Evolutionary conservation across 2,329 filamentous ascomycete species (phyloP).

Genomic region (Lachnellula subtilissima): DNA sequence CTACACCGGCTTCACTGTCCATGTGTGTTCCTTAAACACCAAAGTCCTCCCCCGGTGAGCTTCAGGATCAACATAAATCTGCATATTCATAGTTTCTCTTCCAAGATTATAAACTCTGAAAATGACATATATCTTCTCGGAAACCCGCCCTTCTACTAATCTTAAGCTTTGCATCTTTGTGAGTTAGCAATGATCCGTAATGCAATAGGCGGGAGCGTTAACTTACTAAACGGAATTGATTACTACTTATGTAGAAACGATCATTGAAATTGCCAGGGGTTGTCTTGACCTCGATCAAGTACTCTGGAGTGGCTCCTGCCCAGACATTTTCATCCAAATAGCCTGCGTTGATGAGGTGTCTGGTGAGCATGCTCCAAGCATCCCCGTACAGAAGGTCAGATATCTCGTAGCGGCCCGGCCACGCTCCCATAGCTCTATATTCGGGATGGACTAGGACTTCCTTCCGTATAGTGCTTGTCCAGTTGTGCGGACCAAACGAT

Average conservation of each 20-base stretch:
- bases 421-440: constrained; percentile 41
- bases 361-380: constrained; percentile 31
- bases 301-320: constrained; percentile 32
- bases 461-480: constrained; percentile 44
- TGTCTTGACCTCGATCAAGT: constrained; percentile 49
- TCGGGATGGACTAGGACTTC: constrained; percentile 35
- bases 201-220: neutral
- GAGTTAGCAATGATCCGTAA: neutral
- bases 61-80: constrained; percentile 38
- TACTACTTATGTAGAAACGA: constrained; percentile 44
- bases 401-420: constrained; percentile 39
- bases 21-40: constrained; percentile 15
- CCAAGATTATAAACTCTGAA: constrained; percentile 39
- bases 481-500: constrained; percentile 38
- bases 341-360: constrained; percentile 32
- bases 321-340: constrained; percentile 31
- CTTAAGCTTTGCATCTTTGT: constrained; percentile 3
- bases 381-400: constrained; percentile 45
- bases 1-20: constrained; percentile 16
- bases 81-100: constrained; percentile 28
- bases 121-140: constrained; percentile 36
- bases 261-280: constrained; percentile 36
- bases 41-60: constrained; percentile 17
- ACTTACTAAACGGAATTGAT: constrained; percentile 40
- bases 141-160: constrained; percentile 23